Evolutionary conservation across 176 grass and related monocot genomes (phyloP).

Genomic region (Puya raimondii): DNA sequence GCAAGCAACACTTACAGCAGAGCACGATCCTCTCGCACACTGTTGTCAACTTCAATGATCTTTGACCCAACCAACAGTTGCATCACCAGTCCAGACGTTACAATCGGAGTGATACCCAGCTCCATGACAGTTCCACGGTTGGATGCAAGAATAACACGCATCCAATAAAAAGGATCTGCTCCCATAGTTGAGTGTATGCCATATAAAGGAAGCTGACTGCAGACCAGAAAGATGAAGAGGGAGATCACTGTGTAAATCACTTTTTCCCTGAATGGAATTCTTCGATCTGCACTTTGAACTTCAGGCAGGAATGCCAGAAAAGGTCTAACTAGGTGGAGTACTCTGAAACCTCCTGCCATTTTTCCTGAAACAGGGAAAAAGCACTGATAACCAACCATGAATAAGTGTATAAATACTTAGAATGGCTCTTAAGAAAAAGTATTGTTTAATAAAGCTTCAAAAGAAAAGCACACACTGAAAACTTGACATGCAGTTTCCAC

Average conservation of each 20-base stretch:
- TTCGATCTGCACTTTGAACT: conserved; percentile 66
- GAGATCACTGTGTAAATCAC: conserved; percentile 73
- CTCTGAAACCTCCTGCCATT: conserved; percentile 61
- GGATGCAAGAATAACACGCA: conserved; percentile 79
- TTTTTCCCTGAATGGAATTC: conserved; percentile 75
- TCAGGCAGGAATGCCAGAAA: conserved; percentile 72
- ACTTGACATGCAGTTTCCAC: too few species aligned
- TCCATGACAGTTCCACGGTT: conserved; percentile 80
- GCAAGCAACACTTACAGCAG: conserved; percentile 50
- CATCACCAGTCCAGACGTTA: conserved; percentile 72
- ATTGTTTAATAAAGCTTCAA: too few species aligned
- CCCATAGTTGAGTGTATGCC: conserved; percentile 69
- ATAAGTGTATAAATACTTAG: neutral
- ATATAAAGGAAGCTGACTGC: conserved; percentile 71
- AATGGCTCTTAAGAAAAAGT: too few species aligned
- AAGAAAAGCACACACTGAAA: too few species aligned
- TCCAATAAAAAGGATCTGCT: conserved; percentile 79
- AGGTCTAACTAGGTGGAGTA: conserved; percentile 51
- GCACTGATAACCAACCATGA: neutral
- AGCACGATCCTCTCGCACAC: conserved; percentile 62
- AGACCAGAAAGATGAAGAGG: conserved; percentile 67
- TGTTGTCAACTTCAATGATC: conserved; percentile 82
- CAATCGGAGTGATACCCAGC: conserved; percentile 74
- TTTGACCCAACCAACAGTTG: conserved; percentile 62
- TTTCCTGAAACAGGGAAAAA: conserved; percentile 7